phyloP scores from a whole-genome alignment of 306 rosid species.

The Astragalus glycyphyllos region DNA sequence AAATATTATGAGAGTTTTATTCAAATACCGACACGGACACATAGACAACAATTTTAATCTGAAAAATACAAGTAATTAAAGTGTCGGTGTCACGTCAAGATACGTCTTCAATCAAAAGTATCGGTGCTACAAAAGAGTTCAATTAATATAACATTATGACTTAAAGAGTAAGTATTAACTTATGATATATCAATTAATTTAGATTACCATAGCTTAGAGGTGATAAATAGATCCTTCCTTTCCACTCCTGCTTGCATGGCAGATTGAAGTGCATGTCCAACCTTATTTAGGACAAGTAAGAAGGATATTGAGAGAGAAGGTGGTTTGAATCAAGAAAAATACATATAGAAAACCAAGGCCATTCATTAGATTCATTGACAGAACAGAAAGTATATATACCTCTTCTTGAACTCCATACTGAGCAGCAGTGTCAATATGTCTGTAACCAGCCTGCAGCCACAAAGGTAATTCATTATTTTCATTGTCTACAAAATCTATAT shows the following conservation, averaged over 20 bases:
- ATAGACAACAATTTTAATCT: no score
- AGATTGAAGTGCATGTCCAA: conserved; percentile 59
- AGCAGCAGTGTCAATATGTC: conserved; percentile 64
- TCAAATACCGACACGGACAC: no score
- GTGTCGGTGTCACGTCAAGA: no score
- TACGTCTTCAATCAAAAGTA: no score
- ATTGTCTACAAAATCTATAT: neutral
- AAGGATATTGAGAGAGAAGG: neutral
- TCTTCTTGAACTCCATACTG: conserved; percentile 65
- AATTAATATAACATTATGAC: conserved; percentile 13
- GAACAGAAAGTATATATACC: conserved; percentile 23
- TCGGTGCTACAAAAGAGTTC: no score
- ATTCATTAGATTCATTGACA: no score
- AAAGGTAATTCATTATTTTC: neutral
- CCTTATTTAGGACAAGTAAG: conserved; percentile 37
- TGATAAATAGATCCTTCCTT: conserved; percentile 62
- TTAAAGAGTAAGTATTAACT: neutral
- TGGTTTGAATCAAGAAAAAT: conserved; percentile 7
- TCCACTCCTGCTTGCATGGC: conserved; percentile 64
- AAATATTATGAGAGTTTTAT: conserved; percentile 7
- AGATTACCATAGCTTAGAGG: conserved; percentile 62
- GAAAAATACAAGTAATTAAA: no score
- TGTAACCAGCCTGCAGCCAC: conserved; percentile 58
- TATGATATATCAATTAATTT: neutral
- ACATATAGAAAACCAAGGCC: neutral